These are phyloP conservation scores for Karstenula rhodostoma DNA, from an alignment of 2,329 filamentous ascomycete species.

Conservation along the genomic window DNA sequence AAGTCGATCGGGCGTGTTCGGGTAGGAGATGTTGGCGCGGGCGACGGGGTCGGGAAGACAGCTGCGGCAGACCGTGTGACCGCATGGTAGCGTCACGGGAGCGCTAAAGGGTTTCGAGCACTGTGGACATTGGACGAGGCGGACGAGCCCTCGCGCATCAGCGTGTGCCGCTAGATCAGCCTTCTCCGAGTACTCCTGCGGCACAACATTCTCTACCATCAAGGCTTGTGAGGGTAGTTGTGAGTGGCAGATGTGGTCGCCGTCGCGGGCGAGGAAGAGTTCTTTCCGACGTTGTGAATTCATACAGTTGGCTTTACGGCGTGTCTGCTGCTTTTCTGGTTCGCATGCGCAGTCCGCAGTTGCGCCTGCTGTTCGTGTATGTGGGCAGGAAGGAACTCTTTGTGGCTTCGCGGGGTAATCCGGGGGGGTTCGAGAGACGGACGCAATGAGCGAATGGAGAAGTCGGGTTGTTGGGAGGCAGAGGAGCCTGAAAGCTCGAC, in stretches of 20 bases:
- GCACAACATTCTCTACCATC: conserved; percentile 53
- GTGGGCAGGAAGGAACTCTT: conserved; percentile 16
- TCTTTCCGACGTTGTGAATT: conserved; percentile 45
- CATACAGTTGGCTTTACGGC: conserved; percentile 40
- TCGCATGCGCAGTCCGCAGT: conserved; percentile 31
- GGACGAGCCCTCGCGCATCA: conserved; percentile 71
- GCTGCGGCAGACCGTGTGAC: conserved; percentile 75
- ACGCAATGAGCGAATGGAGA: background rate
- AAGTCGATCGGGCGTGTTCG: conserved; percentile 70
- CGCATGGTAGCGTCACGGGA: conserved; percentile 82
- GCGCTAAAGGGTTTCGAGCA: conserved; percentile 74
- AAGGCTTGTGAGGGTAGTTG: conserved; percentile 43
- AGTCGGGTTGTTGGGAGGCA: background rate
- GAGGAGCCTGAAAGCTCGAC: background rate
- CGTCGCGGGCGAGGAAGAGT: conserved; percentile 42
- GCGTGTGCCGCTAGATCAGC: conserved; percentile 58
- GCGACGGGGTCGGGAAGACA: conserved; percentile 75
- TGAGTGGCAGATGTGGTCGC: conserved; percentile 43
- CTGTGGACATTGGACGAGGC: conserved; percentile 77
- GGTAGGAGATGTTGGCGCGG: conserved; percentile 79
- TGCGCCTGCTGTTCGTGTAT: conserved; percentile 12
- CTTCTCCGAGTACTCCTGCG: conserved; percentile 43
- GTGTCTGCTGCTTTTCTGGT: conserved; percentile 21
- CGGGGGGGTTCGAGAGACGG: background rate
- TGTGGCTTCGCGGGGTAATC: conserved; percentile 3